A percentile compares a stretch with the other conserved stretches of the same genome.
Evolutionary conservation across 305 asterid species (phyloP).

Genomic region (Fraxinus greggii): DNA sequence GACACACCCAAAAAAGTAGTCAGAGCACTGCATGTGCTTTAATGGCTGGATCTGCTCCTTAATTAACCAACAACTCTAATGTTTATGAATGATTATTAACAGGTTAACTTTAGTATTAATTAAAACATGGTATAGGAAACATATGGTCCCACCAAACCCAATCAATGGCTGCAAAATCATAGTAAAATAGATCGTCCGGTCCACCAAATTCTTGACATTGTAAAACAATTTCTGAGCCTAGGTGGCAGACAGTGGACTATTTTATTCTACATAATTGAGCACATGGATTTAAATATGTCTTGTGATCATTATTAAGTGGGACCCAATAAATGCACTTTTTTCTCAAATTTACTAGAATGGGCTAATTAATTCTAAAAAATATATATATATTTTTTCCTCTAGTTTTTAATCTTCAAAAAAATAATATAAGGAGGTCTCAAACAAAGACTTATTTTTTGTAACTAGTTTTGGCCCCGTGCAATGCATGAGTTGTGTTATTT

Average conservation of each 20-base stretch:
- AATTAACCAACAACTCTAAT: constrained; percentile 30
- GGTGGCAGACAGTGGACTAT: constrained; percentile 41
- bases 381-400: no score
- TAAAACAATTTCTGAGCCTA: constrained; percentile 15
- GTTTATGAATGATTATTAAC: constrained; percentile 27
- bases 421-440: no score
- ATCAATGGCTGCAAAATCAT: constrained; percentile 48
- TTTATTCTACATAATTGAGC: constrained; percentile 9
- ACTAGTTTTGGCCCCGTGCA: no score
- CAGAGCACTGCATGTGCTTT: background rate
- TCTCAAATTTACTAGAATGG: background rate
- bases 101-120: constrained; percentile 18
- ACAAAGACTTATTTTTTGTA: no score
- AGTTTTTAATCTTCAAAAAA: no score
- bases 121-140: constrained; percentile 15
- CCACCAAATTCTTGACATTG: constrained; percentile 38
- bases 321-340: background rate
- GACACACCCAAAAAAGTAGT: constrained; percentile 2
- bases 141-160: constrained; percentile 33
- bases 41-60: constrained; percentile 29
- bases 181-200: constrained; percentile 45
- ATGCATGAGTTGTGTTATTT: no score
- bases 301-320: constrained; percentile 1
- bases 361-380: no score
- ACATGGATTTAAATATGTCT: constrained; percentile 9